Percentiles rank a stretch among this genome's conserved stretches.
Evolutionary conservation across 2,329 filamentous ascomycete genomes (phyloP).

Genomic region (Cercospora sesami): DNA sequence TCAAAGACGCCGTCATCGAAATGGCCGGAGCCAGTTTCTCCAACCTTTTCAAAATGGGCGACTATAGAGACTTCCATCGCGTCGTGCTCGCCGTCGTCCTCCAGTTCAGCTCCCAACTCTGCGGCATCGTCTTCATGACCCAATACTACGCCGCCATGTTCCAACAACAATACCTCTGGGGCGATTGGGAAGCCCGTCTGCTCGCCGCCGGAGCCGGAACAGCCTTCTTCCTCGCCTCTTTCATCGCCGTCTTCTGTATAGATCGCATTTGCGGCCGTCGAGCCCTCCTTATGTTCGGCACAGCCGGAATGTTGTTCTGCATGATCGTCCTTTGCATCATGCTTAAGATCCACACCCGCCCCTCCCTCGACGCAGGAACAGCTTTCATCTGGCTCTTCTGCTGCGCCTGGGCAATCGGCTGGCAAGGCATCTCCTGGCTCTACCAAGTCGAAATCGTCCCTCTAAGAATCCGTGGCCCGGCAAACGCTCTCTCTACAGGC

Average conservation of each 20-base stretch:
- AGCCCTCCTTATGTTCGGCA: constrained; percentile 38
- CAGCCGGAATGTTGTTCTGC: constrained; percentile 55
- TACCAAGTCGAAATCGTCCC: constrained; percentile 64
- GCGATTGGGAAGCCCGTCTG: constrained; percentile 35
- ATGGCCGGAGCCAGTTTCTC: constrained; percentile 38
- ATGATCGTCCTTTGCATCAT: constrained; percentile 61
- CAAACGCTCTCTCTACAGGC: constrained; percentile 64
- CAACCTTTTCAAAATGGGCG: constrained; percentile 35
- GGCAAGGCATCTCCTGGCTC: constrained; percentile 63
- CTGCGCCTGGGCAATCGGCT: constrained; percentile 59
- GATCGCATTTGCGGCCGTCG: constrained; percentile 39
- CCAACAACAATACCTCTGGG: constrained; percentile 39
- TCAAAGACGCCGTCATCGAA: constrained; percentile 56
- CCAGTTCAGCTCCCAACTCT: constrained; percentile 41
- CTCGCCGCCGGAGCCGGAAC: constrained; percentile 40
- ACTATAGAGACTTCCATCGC: constrained; percentile 40
- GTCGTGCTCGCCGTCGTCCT: constrained; percentile 39
- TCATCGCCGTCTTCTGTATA: constrained; percentile 49
- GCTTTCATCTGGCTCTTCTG: constrained; percentile 64
- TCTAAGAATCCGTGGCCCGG: constrained; percentile 60
- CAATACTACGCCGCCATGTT: constrained; percentile 49
- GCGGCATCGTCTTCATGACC: constrained; percentile 42
- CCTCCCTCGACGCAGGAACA: constrained; percentile 47
- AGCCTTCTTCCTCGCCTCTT: constrained; percentile 54
- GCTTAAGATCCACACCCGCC: constrained; percentile 40